These are phyloP conservation scores for Phytophthora hybrid DNA, from an alignment of 352 stramenopile genomes.

Conservation along the genomic window DNA sequence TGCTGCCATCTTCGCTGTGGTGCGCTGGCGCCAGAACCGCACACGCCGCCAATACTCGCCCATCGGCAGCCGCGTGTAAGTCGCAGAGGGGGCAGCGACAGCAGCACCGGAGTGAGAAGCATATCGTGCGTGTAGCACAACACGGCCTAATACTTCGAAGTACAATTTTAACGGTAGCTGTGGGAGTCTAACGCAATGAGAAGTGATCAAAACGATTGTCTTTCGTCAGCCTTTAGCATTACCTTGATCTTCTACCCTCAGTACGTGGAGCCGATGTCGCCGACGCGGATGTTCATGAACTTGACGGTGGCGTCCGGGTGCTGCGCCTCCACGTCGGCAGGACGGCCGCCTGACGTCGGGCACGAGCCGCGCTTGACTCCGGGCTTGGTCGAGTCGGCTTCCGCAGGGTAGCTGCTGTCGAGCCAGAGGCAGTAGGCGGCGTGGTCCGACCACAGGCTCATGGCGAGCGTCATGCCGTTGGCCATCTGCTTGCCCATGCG, in stretches of 20 bases:
- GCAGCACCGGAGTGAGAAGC: too few relatives aligned
- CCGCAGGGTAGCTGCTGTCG: conserved; percentile 65
- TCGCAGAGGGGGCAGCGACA: too few relatives aligned
- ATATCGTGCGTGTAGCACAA: too few relatives aligned
- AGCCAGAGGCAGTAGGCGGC: conserved; percentile 76
- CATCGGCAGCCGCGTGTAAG: conserved; percentile 47
- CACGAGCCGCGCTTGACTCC: conserved; percentile 67
- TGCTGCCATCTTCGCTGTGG: conserved; percentile 36
- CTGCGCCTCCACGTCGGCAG: conserved; percentile 54
- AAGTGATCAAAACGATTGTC: too few relatives aligned
- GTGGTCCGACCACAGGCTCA: conserved; percentile 81
- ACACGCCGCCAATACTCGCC: conserved; percentile 58
- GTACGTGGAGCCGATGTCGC: conserved; percentile 68
- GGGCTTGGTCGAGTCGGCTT: conserved; percentile 45
- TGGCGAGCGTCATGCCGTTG: conserved; percentile 69
- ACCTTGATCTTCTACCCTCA: neutral
- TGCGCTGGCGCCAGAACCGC: conserved; percentile 45
- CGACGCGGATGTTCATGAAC: conserved; percentile 80
- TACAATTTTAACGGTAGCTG: conserved; percentile 16
- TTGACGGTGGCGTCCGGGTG: conserved; percentile 68
- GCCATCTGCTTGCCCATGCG: conserved; percentile 68
- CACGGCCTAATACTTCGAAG: too few relatives aligned
- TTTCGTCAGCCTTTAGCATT: too few relatives aligned
- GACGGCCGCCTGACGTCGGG: conserved; percentile 56
- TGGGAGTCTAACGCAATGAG: neutral